Evolutionary conservation across 2,329 filamentous ascomycete genomes (phyloP), one percentile per base, ranked within the genome.

Genomic region (Thelonectria blattea): DNA sequence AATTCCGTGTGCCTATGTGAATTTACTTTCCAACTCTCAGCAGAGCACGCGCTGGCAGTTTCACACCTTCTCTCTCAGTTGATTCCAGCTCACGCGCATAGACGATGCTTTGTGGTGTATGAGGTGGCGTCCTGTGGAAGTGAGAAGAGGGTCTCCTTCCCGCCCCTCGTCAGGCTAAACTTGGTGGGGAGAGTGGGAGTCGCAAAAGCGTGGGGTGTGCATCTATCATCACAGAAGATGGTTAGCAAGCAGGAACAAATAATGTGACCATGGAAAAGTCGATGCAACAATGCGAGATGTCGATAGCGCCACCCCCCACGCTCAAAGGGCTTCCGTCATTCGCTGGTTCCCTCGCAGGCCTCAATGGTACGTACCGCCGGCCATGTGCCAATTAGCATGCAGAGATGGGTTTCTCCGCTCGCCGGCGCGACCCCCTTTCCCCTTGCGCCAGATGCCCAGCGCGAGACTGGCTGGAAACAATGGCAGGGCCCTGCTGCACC

Each of bases 391-490:
- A 56, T 56, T 50, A 39, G 46, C 43, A 24, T 34, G 42, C 12
- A 18, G n/a, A 18, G 37, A 15, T 14, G 34, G 34, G 34, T 37
- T 37, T 37, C 22, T n/a, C 45, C 43, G 22, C 43, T 49, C 49
- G 42, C 34, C n/a, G 49, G 39, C 49, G 42, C 50, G 34, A 58
- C 65, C 57, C 61, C 64, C 47, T 63, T 68, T 64, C 63, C 65
- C 63, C 54, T 68, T 66, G 60, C 62, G 58, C 61, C 60, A 68
- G 56, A 42, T 56, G 59, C 61, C 56, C 52, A 53, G 61, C 56
- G 53, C 54, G 57, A 43, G 52, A 65, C 58, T 67, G 60, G 63
- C 55, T 62, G 55, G 46, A 60, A 54, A 15, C 32, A 61, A 52
- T 61, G 52, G 46, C 58, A 53, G 15, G 32, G n/a, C n/a, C 53